These are phyloP conservation scores for Phytophthora brassicae DNA, from an alignment of 352 stramenopile species.

Conservation along the genomic window DNA sequence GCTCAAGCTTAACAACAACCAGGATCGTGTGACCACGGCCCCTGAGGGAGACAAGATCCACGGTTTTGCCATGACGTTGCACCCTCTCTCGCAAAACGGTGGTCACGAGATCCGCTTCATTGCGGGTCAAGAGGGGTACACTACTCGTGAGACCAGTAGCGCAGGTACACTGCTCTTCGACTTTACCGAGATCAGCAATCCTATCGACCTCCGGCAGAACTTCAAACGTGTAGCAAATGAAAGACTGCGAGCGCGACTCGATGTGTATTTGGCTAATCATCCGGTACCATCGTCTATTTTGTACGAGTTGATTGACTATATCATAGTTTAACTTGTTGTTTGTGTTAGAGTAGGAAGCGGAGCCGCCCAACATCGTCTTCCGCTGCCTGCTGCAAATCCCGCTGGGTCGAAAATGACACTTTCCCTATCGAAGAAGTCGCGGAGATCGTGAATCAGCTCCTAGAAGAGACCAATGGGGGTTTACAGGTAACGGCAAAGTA, in stretches of 20 bases:
- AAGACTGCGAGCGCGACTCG: too few relatives aligned
- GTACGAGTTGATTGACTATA: neutral
- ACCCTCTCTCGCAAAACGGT: neutral
- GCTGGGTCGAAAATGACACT: neutral
- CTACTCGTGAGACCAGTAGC: neutral
- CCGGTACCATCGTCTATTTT: neutral
- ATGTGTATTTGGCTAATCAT: too few relatives aligned
- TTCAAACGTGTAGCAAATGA: too few relatives aligned
- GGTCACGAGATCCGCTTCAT: neutral
- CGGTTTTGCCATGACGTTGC: neutral
- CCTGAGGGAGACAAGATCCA: neutral
- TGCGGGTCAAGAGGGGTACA: neutral
- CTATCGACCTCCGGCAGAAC: too few relatives aligned
- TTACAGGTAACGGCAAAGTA: neutral
- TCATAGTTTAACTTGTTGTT: neutral
- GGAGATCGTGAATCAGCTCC: neutral
- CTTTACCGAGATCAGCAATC: neutral
- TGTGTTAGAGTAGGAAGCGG: neutral
- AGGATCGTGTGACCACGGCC: neutral
- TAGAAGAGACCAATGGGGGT: neutral
- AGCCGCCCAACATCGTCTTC: neutral
- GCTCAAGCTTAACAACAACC: neutral
- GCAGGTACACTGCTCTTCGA: neutral
- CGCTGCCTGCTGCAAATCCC: too few relatives aligned
- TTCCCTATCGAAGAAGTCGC: neutral